Evolutionary conservation across 768 basidiomycete species (phyloP).

Genomic region (Boletellus ananas): DNA sequence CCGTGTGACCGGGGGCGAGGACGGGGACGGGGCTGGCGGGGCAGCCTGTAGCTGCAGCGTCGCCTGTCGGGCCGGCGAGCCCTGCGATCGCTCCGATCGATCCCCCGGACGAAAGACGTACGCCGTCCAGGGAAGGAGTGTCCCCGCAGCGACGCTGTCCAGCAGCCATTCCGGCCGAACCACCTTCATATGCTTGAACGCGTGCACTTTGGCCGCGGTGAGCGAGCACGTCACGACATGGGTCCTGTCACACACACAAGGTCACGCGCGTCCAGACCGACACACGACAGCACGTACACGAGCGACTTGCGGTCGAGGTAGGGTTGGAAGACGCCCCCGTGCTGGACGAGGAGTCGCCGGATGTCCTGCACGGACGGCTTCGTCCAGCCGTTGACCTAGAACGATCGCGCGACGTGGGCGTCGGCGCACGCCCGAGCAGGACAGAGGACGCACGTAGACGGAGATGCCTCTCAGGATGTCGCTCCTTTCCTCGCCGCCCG

Average conservation of each 20-base stretch:
- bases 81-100: constrained; percentile 49
- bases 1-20: background rate
- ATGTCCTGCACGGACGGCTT: constrained; percentile 83
- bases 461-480: constrained; percentile 69
- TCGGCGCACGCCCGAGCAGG: no score
- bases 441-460: constrained; percentile 67
- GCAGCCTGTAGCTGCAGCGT: constrained; percentile 11
- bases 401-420: background rate
- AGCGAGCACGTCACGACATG: constrained; percentile 91
- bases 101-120: constrained; percentile 57
- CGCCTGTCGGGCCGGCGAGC: constrained; percentile 26
- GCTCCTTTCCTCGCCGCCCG: constrained; percentile 27
- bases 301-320: constrained; percentile 77
- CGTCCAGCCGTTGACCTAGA: constrained; percentile 87
- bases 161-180: constrained; percentile 86
- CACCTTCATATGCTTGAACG: constrained; percentile 89
- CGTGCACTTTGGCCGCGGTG: constrained; percentile 83
- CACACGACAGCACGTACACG: constrained; percentile 48
- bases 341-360: constrained; percentile 69
- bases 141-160: constrained; percentile 65
- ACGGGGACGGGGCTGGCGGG: constrained; percentile 4
- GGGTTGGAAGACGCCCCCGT: constrained; percentile 81
- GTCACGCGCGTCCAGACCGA: background rate
- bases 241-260: constrained; percentile 46
- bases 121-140: constrained; percentile 75